Evolutionary conservation across 495 filamentous ascomycete genomes (phyloP), one percentile per base, ranked within the genome.

Genomic region (Aspergillus sparsus): DNA sequence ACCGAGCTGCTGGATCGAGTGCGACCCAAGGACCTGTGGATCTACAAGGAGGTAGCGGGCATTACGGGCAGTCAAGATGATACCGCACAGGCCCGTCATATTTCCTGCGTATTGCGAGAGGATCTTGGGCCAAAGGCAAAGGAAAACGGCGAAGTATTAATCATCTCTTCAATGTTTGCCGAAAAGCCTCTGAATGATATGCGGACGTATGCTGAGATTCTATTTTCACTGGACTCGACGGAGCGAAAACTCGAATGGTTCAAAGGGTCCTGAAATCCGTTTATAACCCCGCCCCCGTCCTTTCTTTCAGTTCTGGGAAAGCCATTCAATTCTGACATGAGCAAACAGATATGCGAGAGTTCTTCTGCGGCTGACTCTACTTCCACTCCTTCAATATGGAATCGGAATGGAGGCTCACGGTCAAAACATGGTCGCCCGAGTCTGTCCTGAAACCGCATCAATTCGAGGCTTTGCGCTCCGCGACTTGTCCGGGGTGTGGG

Each of bases 51-150:
- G 37, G 47, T 62, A 27, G 67, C 57, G 8, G 49, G 62, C 13
- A 53, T 62, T 0, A 54, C 67, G 11, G 67, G 67, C 2, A 57
- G 44, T 11, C 67, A 70, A 39, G 41, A 46, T 12, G 53, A 70
- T 33, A 63, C 65, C 27, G 35, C 53, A 21, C 46, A 64, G 4
- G 67, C 65, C n/a, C 12, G 36, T 7, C 64, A 67, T 56, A 16
- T 70, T 15, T 65, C 64, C 5, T 70, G 64, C 44, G 63, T 70
- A 39, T 18, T 70, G 9, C 64, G 67, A 10, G 65, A 66, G 32
- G 55, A 56, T 42, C 49, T 65, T 15, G 62, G 63, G 18, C 10
- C 12, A 0, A 41, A 49, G 11, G 65, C 67, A 2, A 31, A 62
- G 9, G 46, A 33, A 21, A 60, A 66, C 27, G 37, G 62, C 18